Base-by-base conservation (phyloP, 2,329 filamentous ascomycete species). In the Fusarium goolgardi region DNA sequence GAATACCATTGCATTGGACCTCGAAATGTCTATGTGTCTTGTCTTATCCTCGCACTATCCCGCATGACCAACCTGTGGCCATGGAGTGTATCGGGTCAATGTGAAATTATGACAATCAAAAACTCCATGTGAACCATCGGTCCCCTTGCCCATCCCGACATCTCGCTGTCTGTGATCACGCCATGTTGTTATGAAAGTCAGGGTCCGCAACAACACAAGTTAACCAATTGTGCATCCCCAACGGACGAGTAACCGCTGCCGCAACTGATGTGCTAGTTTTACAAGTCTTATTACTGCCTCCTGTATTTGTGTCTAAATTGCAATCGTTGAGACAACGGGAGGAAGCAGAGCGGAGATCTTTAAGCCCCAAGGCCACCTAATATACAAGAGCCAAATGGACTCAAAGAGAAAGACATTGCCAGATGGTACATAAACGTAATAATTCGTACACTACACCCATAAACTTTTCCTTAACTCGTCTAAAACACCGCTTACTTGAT, bases 401-500 rank as follows among this genome's bases (percentile, higher is more conserved):
- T 77, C 77, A 71, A 68, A 74, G 65, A 68, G 71, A 61, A 67
- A 69, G 69, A 69, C 58, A 55, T 71, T 59, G 47, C 71, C 61
- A 65, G 64, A 64, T 71, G 66, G 64, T 72, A 76, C 75, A 73
- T 72, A 62, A 73, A 59, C 71, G 69, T 53, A 46, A 66, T 65
- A 68, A 67, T 71, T 74, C 69, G 49, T 60, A 73, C 72, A 71
- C 67, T 56, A 65, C 21, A 67, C 58, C 65, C 70, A 46, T 50
- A 50, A 56, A 60, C 62, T 66, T 58, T 63, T 66, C 53, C 56
- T 27, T 50, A 23, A 52, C 45, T 43, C 52, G 29, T 67, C 51
- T 64, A 67, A 52, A 63, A 35, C 41, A 49, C 52, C 43, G 53
- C 71, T 83, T 86, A 88, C 76, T 86, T 81, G 55, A 88, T 67